phyloP scores from a whole-genome alignment of 129 eudicot genomes.

The Arctium lappa region DNA sequence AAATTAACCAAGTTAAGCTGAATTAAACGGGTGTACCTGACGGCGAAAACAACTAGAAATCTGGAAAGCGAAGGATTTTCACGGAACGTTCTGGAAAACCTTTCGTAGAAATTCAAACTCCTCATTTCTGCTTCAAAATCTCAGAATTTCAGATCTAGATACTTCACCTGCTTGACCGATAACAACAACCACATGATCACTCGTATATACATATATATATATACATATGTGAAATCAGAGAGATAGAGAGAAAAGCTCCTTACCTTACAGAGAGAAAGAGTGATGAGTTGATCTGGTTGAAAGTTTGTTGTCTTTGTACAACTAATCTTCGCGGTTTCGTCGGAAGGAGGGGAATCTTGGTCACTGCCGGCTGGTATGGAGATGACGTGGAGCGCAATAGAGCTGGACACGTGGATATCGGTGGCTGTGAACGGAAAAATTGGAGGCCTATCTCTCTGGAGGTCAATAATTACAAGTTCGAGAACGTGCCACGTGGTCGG shows the following conservation, averaged over 20 bases:
- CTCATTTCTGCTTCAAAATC: slow-evolving; percentile 39
- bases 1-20: background rate
- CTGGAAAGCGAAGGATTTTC: slow-evolving; percentile 62
- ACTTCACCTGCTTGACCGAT: background rate
- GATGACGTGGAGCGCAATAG: slow-evolving; percentile 24
- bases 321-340: slow-evolving; percentile 24
- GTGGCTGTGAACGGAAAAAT: slow-evolving; percentile 18
- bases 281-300: background rate
- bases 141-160: slow-evolving; percentile 25
- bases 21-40: slow-evolving; percentile 46
- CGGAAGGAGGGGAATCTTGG: slow-evolving; percentile 25
- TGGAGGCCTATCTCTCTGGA: slow-evolving; percentile 18
- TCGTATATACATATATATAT: background rate
- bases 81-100: slow-evolving; percentile 57
- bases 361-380: background rate
- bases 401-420: slow-evolving; percentile 22
- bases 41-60: slow-evolving; percentile 66
- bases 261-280: slow-evolving; percentile 15
- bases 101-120: slow-evolving; percentile 40
- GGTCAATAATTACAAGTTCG: slow-evolving; percentile 11
- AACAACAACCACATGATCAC: background rate
- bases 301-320: slow-evolving; percentile 19
- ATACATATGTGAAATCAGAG: background rate
- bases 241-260: slow-evolving; percentile 16
- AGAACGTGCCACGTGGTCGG: slow-evolving; percentile 42